Base-by-base conservation (phyloP, 805 yeast genomes). In the Torulaspora indica region DNA sequence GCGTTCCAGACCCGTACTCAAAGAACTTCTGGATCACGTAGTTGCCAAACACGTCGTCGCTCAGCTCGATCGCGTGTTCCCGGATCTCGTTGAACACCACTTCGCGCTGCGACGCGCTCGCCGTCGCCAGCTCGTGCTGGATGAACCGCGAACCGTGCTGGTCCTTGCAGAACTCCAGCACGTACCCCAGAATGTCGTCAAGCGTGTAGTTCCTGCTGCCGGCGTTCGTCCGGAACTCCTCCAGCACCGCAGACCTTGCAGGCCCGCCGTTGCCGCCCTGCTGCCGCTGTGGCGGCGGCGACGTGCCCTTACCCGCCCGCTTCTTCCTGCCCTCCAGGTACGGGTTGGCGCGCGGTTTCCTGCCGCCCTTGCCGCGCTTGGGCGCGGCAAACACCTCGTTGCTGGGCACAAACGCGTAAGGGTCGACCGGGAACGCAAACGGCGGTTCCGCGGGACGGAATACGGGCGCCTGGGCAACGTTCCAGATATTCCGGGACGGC, bases 21-120 rank as follows among this genome's bases (percentile, higher is more conserved):
- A 93, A 87, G 58, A 80, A 86, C 65, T 91, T 90, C 66, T 93
- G 99, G 45, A 93, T 86, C 22, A 93, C 97, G 61, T 93, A 93
- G 65, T 93, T 93, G 46, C 99, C 99, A 67, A 93, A 93, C 7
- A 93, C 98, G 70, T 93, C 98, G 13, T 95, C 88, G 83, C 90
- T 85, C 49, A 93, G 71, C 43, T 83, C 89, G 44, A 82, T 72
- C 3, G 90, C 76, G 49, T 79, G 77, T 18, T 79, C 82, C 56
- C 89, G 71, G 29, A 93, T 81, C 66, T 90, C 97, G 51, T 81
- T 81, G 69, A 91, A 90, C 14, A 93, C 78, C 13, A 77, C 79
- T 56, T 85, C 95, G 56, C 82, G 85, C 56, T 87, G 91, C 17
- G 77, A 82, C n/a, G 69, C 69, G 7, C 74, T 52, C 0, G 95